Conservation (phyloP, 2,329 filamentous ascomycete genomes). For the Colletotrichum theobromicola region DNA sequence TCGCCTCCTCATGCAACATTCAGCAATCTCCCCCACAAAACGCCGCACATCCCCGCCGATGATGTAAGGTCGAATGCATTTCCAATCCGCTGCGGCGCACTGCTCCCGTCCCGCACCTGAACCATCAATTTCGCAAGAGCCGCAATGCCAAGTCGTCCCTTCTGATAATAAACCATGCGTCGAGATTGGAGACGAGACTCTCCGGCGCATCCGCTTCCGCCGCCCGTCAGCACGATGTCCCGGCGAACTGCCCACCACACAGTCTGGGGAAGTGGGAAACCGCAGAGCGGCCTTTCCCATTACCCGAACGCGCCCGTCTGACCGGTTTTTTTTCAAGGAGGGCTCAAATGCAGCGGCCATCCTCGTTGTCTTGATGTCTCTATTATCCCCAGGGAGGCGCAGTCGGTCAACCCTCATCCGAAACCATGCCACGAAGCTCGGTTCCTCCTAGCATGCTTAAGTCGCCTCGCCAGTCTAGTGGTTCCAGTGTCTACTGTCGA, state of each 20-base stretch:
- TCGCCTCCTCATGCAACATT: constrained; percentile 15
- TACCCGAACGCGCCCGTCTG: background rate
- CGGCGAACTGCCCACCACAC: background rate
- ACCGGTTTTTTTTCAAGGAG: background rate
- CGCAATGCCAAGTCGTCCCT: constrained; percentile 13
- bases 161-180: background rate
- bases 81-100: background rate
- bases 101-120: background rate
- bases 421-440: constrained; percentile 13
- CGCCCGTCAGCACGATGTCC: background rate
- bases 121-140: constrained; percentile 7
- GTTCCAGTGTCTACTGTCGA: background rate
- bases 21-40: constrained; percentile 2
- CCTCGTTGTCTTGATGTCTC: background rate
- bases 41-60: constrained; percentile 13
- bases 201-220: constrained; percentile 10
- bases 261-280: constrained; percentile 16
- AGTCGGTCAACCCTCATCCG: constrained; percentile 13
- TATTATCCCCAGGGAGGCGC: constrained; percentile 7
- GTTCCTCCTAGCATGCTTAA: background rate
- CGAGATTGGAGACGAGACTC: background rate
- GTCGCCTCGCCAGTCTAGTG: background rate
- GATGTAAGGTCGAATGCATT: constrained; percentile 16
- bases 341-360: background rate
- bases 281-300: background rate